phyloP scores from a whole-genome alignment of 768 basidiomycete genomes.

The Dendrothele bispora region DNA sequence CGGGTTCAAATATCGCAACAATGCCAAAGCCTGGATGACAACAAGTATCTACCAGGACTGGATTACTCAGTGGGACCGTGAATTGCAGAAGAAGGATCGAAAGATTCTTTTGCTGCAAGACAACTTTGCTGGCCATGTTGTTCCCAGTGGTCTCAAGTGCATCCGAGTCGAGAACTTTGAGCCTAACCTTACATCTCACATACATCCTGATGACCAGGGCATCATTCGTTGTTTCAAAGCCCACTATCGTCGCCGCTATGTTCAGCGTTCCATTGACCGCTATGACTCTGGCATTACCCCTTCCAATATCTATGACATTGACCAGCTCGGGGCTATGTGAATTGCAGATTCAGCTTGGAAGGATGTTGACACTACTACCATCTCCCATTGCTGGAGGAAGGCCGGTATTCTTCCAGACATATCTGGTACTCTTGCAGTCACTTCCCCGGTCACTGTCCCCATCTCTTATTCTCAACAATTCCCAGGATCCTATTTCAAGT shows the following conservation, averaged over 20 bases:
- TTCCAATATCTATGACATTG: slow-evolving; percentile 35
- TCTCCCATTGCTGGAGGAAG: slow-evolving; percentile 31
- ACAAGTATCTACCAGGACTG: slow-evolving; percentile 31
- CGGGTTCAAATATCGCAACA: slow-evolving; percentile 34
- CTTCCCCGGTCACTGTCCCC: too few species aligned
- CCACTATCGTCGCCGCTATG: slow-evolving; percentile 29
- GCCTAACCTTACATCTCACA: slow-evolving; percentile 35
- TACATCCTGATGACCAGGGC: slow-evolving; percentile 36
- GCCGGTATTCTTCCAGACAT: slow-evolving; percentile 23
- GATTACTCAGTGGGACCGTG: slow-evolving; percentile 29
- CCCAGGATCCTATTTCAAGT: too few species aligned
- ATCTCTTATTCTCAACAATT: too few species aligned
- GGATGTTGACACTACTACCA: slow-evolving; percentile 19
- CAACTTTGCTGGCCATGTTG: slow-evolving; percentile 28
- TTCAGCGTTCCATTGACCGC: slow-evolving; percentile 26
- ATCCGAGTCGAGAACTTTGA: slow-evolving; percentile 29
- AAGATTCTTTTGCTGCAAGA: slow-evolving; percentile 33
- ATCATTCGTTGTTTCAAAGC: slow-evolving; percentile 37
- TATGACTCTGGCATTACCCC: slow-evolving; percentile 28
- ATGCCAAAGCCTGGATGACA: slow-evolving; percentile 40
- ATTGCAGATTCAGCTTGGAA: slow-evolving; percentile 26
- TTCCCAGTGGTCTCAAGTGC: slow-evolving; percentile 19
- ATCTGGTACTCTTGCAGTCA: too few species aligned
- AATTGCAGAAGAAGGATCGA: slow-evolving; percentile 19
- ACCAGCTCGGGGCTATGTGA: slow-evolving; percentile 32